Evolutionary conservation across 2,329 filamentous ascomycete genomes (phyloP).

Genomic region (Diaporthe aspalathi): DNA sequence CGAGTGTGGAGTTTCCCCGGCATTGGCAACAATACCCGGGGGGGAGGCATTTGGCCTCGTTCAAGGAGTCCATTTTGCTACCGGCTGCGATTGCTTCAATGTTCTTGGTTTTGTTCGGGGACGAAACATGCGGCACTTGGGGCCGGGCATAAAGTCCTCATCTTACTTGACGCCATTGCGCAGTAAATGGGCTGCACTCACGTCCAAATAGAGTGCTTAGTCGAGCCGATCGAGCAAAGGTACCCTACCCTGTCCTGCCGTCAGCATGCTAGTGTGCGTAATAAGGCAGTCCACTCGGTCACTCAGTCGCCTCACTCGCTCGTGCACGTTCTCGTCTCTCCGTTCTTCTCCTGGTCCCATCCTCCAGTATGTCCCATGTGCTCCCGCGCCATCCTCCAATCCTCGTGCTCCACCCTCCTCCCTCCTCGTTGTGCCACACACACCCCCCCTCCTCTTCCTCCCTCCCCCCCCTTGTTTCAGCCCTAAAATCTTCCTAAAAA

Average conservation of each 20-base stretch:
- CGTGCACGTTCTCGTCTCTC: neutral
- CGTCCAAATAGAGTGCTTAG: conserved; percentile 34
- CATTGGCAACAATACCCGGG: conserved; percentile 9
- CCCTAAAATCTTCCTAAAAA: conserved; percentile 23
- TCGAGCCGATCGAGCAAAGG: conserved; percentile 15
- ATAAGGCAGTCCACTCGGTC: neutral
- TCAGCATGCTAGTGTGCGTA: neutral
- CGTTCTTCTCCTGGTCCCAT: too few species aligned
- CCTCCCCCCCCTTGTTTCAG: conserved; percentile 27
- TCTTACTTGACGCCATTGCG: conserved; percentile 32
- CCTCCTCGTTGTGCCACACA: too few species aligned
- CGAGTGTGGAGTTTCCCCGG: neutral
- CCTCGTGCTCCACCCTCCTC: conserved; percentile 1
- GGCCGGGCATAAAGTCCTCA: conserved; percentile 2
- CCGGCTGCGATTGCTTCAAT: neutral
- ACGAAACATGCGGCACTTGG: neutral
- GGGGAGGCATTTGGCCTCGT: neutral
- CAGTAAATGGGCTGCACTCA: conserved; percentile 22
- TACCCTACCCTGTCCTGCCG: conserved; percentile 18
- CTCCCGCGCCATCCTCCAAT: neutral
- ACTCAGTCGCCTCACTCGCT: neutral
- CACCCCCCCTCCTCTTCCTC: neutral
- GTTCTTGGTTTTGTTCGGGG: neutral
- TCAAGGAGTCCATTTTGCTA: neutral
- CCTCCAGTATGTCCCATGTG: too few species aligned